Evolutionary conservation across 2,329 filamentous ascomycete species (phyloP), one percentile per base, ranked within the genome.

Genomic region (Nigrospora oryzae): DNA sequence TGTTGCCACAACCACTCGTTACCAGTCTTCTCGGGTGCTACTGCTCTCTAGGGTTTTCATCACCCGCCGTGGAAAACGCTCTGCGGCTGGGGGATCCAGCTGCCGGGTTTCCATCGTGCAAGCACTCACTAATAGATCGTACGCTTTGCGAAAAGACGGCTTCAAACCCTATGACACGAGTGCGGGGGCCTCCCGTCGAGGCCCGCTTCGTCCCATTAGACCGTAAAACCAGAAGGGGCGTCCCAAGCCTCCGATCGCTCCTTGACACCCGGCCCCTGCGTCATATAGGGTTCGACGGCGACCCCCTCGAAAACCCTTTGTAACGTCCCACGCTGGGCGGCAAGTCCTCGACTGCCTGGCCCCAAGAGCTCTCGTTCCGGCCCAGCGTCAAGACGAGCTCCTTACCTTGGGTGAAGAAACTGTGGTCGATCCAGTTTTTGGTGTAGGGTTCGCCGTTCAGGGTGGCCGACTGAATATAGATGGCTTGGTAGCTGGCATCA

Each of bases 361-460:
- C 83, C 83, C 83, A 87, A 0, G 54, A 50, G 56, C 82, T 85
- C 63, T 86, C 83, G 33, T 67, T 68, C 14, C 56, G 53, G 0
- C 83, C 83, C 10, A 87, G 61, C 4, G 69, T 75, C 40, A 87
- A 61, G 42, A 86, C 81, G 37, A 87, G 63, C 44, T 79, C 69
- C 13, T 77, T 79, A 1, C 83, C 83, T 5, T 84, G 70, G 0
- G 73, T 63, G 56, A 85, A 86, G 55, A 87, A 86, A 40, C 70
- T 74, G 62, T 87, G 83, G 35, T 74, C 71, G 13, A 87, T 65
- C 83, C 83, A 87, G 56, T 79, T 86, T 62, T 70, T 76, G 0
- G 70, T 76, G 56, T 83, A 86, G 0, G 65, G 57, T 52, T 71
- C 52, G 1, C 82, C 83, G 54, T 87, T 61, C 30, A 85, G 63